Evolutionary conservation across 129 eudicot genomes (phyloP).

Genomic region (Logfia minima): DNA sequence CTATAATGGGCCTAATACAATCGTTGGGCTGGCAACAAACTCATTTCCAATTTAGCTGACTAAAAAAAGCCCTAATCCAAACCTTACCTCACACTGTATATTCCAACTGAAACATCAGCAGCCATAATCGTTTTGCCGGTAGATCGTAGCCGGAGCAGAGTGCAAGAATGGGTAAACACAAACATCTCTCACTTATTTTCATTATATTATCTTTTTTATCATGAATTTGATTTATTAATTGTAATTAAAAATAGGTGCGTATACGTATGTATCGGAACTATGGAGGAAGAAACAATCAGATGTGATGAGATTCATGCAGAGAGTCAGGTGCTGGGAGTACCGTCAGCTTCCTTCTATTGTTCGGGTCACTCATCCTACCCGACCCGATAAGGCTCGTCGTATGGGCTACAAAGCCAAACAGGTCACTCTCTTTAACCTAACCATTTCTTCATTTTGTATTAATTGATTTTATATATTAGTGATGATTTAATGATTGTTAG

Average conservation of each 20-base stretch:
- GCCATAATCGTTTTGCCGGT: slow-evolving; percentile 22
- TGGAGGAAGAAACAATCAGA: slow-evolving; percentile 90
- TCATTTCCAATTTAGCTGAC: neutral
- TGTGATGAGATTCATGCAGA: slow-evolving; percentile 72
- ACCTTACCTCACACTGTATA: slow-evolving; percentile 1
- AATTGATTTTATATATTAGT: neutral
- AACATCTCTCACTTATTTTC: neutral
- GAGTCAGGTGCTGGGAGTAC: slow-evolving; percentile 90
- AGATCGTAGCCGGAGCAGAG: slow-evolving; percentile 22
- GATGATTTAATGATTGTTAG: neutral
- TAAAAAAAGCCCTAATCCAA: slow-evolving; percentile 26
- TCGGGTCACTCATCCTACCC: slow-evolving; percentile 79
- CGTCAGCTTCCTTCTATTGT: slow-evolving; percentile 93
- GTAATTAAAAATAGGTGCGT: slow-evolving; percentile 47
- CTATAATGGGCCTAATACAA: slow-evolving; percentile 7
- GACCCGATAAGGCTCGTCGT: slow-evolving; percentile 93
- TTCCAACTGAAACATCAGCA: slow-evolving; percentile 12
- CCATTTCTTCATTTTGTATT: neutral
- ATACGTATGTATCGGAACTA: slow-evolving; percentile 67
- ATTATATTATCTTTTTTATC: neutral
- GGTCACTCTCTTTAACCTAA: slow-evolving; percentile 26
- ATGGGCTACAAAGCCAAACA: slow-evolving; percentile 93
- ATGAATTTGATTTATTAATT: neutral
- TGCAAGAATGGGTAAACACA: slow-evolving; percentile 31
- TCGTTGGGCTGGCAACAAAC: neutral